Base-by-base conservation (phyloP, 495 filamentous ascomycete species). In the Xylaria longipes region DNA sequence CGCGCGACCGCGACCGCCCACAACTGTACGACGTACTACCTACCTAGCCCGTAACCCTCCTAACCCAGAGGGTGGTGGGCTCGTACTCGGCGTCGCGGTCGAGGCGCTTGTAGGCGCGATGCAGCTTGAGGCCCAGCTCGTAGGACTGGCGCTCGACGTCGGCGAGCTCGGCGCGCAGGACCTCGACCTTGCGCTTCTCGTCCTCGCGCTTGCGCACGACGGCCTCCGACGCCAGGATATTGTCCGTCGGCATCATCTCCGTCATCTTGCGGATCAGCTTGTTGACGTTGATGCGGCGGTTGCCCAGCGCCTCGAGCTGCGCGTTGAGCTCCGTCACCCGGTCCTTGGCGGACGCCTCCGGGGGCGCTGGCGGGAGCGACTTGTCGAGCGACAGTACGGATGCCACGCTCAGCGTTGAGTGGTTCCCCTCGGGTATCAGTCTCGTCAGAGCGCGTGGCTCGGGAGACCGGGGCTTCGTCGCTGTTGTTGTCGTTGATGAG, bases 101-200 rank as follows among this genome's bases (percentile, higher is more conserved):
- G 56, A 87, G 83, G 69, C 91, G 86, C 80, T 93, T 95, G 82
- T 90, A 95, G 7, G 93, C 92, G 61, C 94, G 82, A 76, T 95
- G 89, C 52, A 97, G 79, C 82, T 90, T 93, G 75, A 98, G 77
- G 12, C 95, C 95, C 48, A 95, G 83, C 71, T 97, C 95, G 77
- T 97, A 94, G 76, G 94, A 90, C 80, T 96, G 90, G 70, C 89
- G 85, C 82, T 89, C 87, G 31, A 97, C 89, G 65, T 97, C 93
- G 9, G 91, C 91, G 46, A 97, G 85, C 79, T 97, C 93, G 69
- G 82, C 83, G 52, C 89, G 85, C n/a, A 97, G 82, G 43, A 82
- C 84, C 73, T 90, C 88, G 3, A 97, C 87, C 71, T 90, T 93
- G 71, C 82, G 86, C 81, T 94, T 94, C 76, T 94, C 91, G 48